phyloP scores from a whole-genome alignment of 2,329 filamentous ascomycete species.

The Metarhizium humberi region DNA sequence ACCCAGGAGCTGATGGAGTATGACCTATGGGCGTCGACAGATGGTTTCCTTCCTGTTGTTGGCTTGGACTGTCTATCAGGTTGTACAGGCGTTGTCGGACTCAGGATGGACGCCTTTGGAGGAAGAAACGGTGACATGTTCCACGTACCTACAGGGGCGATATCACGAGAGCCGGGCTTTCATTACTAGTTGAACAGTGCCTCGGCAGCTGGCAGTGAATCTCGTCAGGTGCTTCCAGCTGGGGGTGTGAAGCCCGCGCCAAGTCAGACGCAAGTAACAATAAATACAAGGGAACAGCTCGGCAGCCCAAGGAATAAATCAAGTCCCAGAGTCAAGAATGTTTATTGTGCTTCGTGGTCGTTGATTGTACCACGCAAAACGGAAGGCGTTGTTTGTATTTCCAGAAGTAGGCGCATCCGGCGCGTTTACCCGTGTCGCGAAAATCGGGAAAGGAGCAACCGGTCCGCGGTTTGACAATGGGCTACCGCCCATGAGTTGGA shows the following conservation, averaged over 20 bases:
- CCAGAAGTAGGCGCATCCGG: neutral
- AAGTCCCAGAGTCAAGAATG: too few relatives aligned
- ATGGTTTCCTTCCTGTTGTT: neutral
- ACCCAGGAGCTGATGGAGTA: slow-evolving; percentile 30
- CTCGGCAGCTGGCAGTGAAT: neutral
- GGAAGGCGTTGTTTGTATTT: neutral
- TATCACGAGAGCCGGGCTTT: neutral
- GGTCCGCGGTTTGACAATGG: neutral
- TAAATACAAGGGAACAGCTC: neutral
- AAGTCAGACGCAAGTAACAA: neutral
- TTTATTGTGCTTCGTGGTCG: neutral
- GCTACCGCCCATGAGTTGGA: too few relatives aligned
- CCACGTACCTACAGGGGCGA: neutral
- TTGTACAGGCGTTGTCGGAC: slow-evolving; percentile 7
- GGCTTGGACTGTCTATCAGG: neutral
- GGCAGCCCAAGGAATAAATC: neutral
- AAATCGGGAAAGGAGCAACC: too few relatives aligned
- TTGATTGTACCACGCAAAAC: neutral
- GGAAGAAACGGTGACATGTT: slow-evolving; percentile 15
- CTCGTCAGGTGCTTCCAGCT: neutral
- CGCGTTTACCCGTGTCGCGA: too few relatives aligned
- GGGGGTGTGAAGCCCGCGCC: neutral
- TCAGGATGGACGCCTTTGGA: slow-evolving; percentile 8
- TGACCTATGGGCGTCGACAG: slow-evolving; percentile 3
- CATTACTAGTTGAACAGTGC: neutral